Evolutionary conservation across 2,329 filamentous ascomycete genomes (phyloP).

Genomic region (Colletotrichum somersetense): DNA sequence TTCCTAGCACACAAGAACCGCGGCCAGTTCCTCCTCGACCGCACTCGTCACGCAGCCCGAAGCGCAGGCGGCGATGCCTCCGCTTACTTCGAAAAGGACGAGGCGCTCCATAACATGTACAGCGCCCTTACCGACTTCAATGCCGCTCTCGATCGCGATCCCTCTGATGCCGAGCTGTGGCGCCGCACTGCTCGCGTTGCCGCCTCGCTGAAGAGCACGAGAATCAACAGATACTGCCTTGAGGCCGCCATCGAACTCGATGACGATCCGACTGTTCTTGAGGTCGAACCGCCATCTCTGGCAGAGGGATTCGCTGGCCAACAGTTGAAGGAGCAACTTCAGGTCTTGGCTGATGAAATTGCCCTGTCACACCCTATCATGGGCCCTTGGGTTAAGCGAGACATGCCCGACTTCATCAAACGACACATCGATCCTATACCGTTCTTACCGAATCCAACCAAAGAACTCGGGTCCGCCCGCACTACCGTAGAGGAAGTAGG

Average conservation of each 20-base stretch:
- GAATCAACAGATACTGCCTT: slow-evolving; percentile 72
- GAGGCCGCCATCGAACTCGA: slow-evolving; percentile 77
- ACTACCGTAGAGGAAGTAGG: slow-evolving; percentile 34
- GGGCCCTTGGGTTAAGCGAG: slow-evolving; percentile 66
- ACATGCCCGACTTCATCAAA: slow-evolving; percentile 64
- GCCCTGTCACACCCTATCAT: slow-evolving; percentile 72
- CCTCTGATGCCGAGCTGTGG: slow-evolving; percentile 77
- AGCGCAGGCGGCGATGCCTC: slow-evolving; percentile 44
- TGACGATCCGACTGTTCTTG: slow-evolving; percentile 72
- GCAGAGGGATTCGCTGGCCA: slow-evolving; percentile 74
- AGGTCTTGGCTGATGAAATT: slow-evolving; percentile 66
- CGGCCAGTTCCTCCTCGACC: slow-evolving; percentile 90
- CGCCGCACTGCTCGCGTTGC: slow-evolving; percentile 70
- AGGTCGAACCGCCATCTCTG: slow-evolving; percentile 72
- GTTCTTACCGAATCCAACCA: slow-evolving; percentile 68
- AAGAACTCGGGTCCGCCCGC: slow-evolving; percentile 48
- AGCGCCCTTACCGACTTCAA: slow-evolving; percentile 69
- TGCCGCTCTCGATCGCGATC: slow-evolving; percentile 72
- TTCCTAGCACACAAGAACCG: slow-evolving; percentile 97
- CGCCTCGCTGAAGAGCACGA: slow-evolving; percentile 67
- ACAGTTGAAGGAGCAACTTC: slow-evolving; percentile 68
- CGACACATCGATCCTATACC: slow-evolving; percentile 72
- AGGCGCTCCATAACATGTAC: slow-evolving; percentile 54
- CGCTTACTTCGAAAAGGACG: slow-evolving; percentile 53
- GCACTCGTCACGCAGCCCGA: slow-evolving; percentile 66